Evolutionary conservation across 495 filamentous ascomycete genomes (phyloP).

Genomic region (Hamigera avellanea): DNA sequence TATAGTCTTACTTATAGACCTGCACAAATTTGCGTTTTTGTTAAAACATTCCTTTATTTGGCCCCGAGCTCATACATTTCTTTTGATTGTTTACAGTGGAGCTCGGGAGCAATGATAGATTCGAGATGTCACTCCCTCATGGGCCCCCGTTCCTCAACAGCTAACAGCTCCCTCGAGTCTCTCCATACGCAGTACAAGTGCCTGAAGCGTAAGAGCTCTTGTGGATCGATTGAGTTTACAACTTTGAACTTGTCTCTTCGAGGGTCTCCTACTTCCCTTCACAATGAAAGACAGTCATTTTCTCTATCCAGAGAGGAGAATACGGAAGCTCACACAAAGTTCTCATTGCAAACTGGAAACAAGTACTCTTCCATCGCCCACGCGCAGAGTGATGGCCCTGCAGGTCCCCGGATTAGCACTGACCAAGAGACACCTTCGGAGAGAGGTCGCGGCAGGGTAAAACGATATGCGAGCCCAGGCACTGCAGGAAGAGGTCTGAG

Average conservation of each 20-base stretch:
- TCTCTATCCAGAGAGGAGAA: constrained; percentile 4
- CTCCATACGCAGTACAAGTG: constrained; percentile 10
- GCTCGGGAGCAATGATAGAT: constrained; percentile 11
- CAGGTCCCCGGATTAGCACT: no score
- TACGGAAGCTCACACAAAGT: not conserved
- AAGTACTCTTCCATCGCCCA: not conserved
- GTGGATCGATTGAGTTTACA: constrained; percentile 12
- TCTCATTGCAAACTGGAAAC: constrained; percentile 4
- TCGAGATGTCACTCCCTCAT: constrained; percentile 17
- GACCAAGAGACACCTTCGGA: constrained; percentile 1
- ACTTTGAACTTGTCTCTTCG: constrained; percentile 9
- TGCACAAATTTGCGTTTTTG: no score
- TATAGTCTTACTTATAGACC: not conserved
- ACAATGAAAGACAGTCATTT: not conserved
- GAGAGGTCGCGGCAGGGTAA: constrained; percentile 10
- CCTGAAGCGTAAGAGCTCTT: constrained; percentile 1
- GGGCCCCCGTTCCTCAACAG: constrained; percentile 1
- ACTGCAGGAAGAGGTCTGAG: constrained; percentile 4
- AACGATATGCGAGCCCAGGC: constrained; percentile 1
- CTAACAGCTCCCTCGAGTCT: not conserved
- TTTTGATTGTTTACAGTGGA: not conserved
- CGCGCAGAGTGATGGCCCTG: no score
- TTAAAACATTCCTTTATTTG: not conserved
- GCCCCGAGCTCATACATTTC: not conserved
- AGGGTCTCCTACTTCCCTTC: constrained; percentile 7